Percentiles rank a stretch among this genome's conserved stretches.
Conservation (phyloP, 1,139 yeast species). For the Lodderomyces parapsilosis region DNA sequence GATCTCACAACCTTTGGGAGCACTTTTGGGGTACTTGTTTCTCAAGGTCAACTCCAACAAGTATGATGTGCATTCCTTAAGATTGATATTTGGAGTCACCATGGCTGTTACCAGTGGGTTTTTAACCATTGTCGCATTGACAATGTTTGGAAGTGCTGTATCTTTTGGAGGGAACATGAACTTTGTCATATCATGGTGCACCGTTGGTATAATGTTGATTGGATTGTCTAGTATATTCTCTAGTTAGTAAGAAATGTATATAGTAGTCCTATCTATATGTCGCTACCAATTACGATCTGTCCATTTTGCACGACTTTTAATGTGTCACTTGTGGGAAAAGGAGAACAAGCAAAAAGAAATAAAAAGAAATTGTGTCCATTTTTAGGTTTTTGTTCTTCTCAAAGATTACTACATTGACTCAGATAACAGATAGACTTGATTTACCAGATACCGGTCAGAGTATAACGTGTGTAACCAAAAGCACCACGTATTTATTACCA, state of each 20-base stretch:
- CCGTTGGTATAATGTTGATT: constrained; percentile 45
- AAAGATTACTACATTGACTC: too few species aligned
- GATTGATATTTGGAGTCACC: constrained; percentile 58
- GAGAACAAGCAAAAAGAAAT: neutral
- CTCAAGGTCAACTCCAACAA: constrained; percentile 41
- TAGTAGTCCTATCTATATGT: neutral
- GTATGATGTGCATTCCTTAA: constrained; percentile 31
- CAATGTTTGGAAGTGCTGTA: constrained; percentile 81
- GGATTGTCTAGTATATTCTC: constrained; percentile 26
- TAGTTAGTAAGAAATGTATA: neutral
- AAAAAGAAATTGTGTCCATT: neutral
- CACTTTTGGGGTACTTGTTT: constrained; percentile 63
- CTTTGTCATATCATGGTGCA: constrained; percentile 51
- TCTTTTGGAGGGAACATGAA: constrained; percentile 65
- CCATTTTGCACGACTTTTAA: neutral
- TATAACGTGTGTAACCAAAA: too few species aligned
- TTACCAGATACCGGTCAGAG: too few species aligned
- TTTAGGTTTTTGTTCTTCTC: neutral
- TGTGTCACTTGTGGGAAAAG: neutral
- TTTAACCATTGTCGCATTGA: constrained; percentile 72
- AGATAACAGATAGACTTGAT: too few species aligned
- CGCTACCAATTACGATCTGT: neutral
- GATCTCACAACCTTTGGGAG: constrained; percentile 87
- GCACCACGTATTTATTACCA: too few species aligned
- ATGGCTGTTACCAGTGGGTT: constrained; percentile 84